phyloP scores from a whole-genome alignment of 768 basidiomycete genomes.

The Lactarius psammicola region DNA sequence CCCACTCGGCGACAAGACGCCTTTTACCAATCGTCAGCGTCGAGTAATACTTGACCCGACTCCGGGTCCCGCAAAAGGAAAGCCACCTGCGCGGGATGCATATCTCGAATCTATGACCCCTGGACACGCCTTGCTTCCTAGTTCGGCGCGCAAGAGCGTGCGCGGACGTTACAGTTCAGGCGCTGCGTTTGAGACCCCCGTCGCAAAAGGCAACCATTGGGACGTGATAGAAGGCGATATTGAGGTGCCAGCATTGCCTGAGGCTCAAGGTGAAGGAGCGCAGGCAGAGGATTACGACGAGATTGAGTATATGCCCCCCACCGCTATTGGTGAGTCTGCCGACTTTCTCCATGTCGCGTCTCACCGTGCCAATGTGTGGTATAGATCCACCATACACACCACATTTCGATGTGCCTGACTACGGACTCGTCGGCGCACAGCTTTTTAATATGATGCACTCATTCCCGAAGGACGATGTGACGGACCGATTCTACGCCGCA shows the following conservation, averaged over 20 bases:
- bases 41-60: constrained; percentile 31
- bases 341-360: neutral
- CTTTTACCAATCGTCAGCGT: constrained; percentile 63
- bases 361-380: neutral
- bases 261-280: constrained; percentile 29
- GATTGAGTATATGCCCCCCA: constrained; percentile 57
- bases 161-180: constrained; percentile 52
- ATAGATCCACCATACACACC: constrained; percentile 46
- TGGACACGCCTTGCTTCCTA: constrained; percentile 53
- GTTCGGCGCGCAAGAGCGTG: constrained; percentile 63
- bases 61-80: constrained; percentile 37
- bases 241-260: constrained; percentile 32
- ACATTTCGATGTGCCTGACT: constrained; percentile 51
- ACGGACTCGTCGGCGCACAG: constrained; percentile 41
- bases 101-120: constrained; percentile 36
- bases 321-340: constrained; percentile 44
- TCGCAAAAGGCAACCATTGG: constrained; percentile 67
- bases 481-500: constrained; percentile 31
- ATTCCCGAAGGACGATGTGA: constrained; percentile 37
- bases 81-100: constrained; percentile 36
- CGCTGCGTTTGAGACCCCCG: constrained; percentile 63
- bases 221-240: constrained; percentile 63
- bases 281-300: constrained; percentile 42
- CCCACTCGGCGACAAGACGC: constrained; percentile 73
- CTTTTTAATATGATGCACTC: constrained; percentile 41